phyloP scores from a whole-genome alignment of 2,329 filamentous ascomycete genomes.

The Fusarium pininemorale region DNA sequence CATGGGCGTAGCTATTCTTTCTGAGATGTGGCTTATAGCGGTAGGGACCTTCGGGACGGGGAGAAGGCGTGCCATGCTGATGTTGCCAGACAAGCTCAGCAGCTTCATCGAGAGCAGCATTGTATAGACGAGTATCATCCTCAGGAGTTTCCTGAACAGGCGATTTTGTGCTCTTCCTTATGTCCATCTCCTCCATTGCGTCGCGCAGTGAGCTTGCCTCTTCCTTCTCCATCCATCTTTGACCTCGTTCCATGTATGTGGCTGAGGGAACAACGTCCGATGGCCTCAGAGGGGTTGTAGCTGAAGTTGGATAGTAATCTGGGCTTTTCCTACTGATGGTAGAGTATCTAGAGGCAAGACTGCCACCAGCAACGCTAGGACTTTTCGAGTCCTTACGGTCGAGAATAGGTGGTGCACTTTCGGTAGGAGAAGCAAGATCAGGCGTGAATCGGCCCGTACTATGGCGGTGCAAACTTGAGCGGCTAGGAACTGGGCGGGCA shows the following conservation, averaged over 20 bases:
- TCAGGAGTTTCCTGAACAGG: conserved; percentile 44
- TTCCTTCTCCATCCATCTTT: conserved; percentile 83
- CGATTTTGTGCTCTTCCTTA: conserved; percentile 52
- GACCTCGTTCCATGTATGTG: conserved; percentile 77
- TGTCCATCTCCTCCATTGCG: conserved; percentile 78
- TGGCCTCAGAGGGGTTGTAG: conserved; percentile 60
- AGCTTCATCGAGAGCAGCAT: conserved; percentile 78
- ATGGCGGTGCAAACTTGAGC: conserved; percentile 39
- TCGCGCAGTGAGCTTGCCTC: conserved; percentile 75
- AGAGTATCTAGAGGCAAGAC: conserved; percentile 62
- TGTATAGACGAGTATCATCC: conserved; percentile 72
- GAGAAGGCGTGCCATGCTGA: conserved; percentile 63
- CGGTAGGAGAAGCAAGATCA: conserved; percentile 44
- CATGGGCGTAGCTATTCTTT: conserved; percentile 76
- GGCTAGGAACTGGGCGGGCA: conserved; percentile 45
- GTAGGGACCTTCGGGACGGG: conserved; percentile 71
- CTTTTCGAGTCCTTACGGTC: conserved; percentile 44
- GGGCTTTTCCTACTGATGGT: conserved; percentile 54
- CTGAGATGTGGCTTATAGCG: conserved; percentile 74
- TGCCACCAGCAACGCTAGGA: conserved; percentile 56
- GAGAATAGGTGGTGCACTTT: conserved; percentile 36
- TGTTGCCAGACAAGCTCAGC: conserved; percentile 83
- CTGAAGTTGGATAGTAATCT: conserved; percentile 61
- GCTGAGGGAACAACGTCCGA: conserved; percentile 71
- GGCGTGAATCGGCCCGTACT: conserved; percentile 46